Base-by-base conservation (phyloP, 2,329 filamentous ascomycete species). In the Sporothrix humicola region DNA sequence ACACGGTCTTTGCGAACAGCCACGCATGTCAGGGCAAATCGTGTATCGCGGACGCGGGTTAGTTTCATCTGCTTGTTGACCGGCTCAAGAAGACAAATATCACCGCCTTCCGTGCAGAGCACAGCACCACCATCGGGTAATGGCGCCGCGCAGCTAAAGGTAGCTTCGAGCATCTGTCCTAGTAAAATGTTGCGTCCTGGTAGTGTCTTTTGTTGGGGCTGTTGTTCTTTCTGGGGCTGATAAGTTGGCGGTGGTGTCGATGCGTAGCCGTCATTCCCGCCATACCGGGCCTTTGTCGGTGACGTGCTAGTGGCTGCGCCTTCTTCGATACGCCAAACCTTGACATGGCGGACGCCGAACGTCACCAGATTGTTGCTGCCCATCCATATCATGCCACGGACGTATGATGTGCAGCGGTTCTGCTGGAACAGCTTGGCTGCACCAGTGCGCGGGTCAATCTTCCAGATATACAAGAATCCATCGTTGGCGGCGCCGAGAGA, bases 401-500 rank as follows among this genome's bases (percentile, higher is more conserved):
- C 89, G 75, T 90, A 90, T 20, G 93, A 94, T 7, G 95, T 98
- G 82, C 96, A 98, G 80, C 96, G 93, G 82, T 98, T 90, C 78
- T 98, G 86, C 88, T 97, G 80, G 87, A 95, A 88, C 48, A 98
- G 85, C 77, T 87, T 94, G 1, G 94, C 91, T 23, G 91, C 88
- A 20, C 95, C 95, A 10, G 90, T 96, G 68, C 90, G 92, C n/a
- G 91, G 84, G 78, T 97, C 94, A 77, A 98, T 89, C 77, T 87
- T 90, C 95, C 95, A 98, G 42, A 98, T 87, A 80, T 95, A 97
- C 23, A 99, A 86, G 79, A 97, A 98, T 0, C 95, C 95, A 82
- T 99, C 96, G 80, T 98, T 98, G 72, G 92, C 88, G 20, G 92
- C 89, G 42, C 96, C 96, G 13, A 99, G 86, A 23, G 94, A 97